Base-by-base conservation (phyloP, 208 protist species). In the Balamuthia mandrillaris region DNA sequence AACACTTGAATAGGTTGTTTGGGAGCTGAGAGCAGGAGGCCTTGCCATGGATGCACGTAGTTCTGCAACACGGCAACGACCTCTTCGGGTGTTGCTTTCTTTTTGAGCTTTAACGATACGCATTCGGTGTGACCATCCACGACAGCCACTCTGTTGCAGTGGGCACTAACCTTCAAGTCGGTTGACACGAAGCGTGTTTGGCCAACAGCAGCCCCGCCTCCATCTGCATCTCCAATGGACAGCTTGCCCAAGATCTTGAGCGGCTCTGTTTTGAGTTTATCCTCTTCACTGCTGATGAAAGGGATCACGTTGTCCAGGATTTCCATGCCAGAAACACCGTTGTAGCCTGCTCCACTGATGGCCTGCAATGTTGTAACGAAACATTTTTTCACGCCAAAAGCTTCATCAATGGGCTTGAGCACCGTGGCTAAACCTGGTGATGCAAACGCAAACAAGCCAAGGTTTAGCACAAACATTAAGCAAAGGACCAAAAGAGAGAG, bases 251-350 rank as follows among this genome's bases (percentile, higher is more conserved):
- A 24, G 41, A 91, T 90, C 42, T 90, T 90, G 18, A 44, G 37
- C 1, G 87, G 70, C 61, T 90, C 88, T n/a, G 74, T 49, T 18
- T 88, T 65, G 2, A 89, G 66, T 52, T 93, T 93, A 29, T 86
- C 81, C 45, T 93, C 91, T 81, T 93, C 91, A 37, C 88, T 86
- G 10, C 44, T 44, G 47, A 93, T 93, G 77, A 88, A 91, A n/a
- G 91, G 91, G 16, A 93, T 85, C n/a, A 93, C 91, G 58, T 93
- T 93, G 63, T 91, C 90, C 47, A 89, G 2, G 37, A 92, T 92
- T 70, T 93, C 91, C 54, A 92, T 27, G 10, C 86, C 87, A 9
- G 86, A 27, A 3, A 90, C 88, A 49, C 89, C 85, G 14, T 87
- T 86, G 70, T 86, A 91, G 16, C 86, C 86, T 29, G 84, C 56